Evolutionary conservation across 805 yeast species (phyloP), one percentile per base, ranked within the genome.

Genomic region (Saturnispora halmiae): DNA sequence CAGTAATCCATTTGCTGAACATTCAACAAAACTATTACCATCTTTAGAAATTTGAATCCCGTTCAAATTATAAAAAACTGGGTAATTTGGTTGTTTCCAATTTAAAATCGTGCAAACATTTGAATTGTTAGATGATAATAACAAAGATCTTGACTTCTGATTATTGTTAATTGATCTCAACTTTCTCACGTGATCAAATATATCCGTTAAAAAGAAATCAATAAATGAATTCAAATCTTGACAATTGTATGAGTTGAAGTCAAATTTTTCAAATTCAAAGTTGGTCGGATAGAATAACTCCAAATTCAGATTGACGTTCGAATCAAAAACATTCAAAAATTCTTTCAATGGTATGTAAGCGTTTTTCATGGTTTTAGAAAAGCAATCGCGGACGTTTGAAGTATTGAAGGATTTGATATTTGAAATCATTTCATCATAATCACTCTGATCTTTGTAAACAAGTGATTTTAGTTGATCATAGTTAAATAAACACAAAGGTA

Each of bases 1-100:
- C 3, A 49, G 45, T 29, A 60, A 61, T 10, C 72, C 72, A 52
- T 69, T 69, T 1, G 73, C 65, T 2, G 72, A 60, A 30, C 64
- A 61, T 24, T 60, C 48, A 11, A 49, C 56, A 43, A 69, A 70
- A 39, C 46, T 45, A 14, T 62, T 59, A 2, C 43, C 35, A 2
- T 26, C 36, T 8, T 49, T 43, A 25, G 58, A 47, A 51, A 56
- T 66, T 29, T 69, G 63, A 9, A 79, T 64, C n/a, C 86, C 84
- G 51, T 77, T 79, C 72, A 88, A 75, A 42, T 79, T 75, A 62
- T 84, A 82, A 49, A 92, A 78, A 1, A 92, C 97, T 0, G 98
- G 96, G 62, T 82, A 92, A 58, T 90, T 90, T 11, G 98, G 97
- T 62, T 92, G 98, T 61, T 92, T 92, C 98, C 98, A 92, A 61